These are phyloP conservation scores for Penicillium glabrum DNA, from an alignment of 2,329 filamentous ascomycete genomes.

Conservation along the genomic window DNA sequence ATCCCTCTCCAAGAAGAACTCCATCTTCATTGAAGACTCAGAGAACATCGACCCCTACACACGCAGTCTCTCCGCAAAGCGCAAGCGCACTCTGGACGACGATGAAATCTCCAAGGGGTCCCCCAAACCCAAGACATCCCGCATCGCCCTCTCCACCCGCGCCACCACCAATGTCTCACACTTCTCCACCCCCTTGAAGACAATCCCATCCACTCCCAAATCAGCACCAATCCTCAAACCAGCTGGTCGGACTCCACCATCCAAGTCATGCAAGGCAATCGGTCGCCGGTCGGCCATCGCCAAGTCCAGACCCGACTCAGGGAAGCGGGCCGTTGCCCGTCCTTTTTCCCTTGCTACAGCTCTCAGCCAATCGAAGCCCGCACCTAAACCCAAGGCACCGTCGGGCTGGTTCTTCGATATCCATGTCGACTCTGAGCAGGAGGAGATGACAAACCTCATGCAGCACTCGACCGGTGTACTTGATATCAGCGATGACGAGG, in stretches of 20 bases:
- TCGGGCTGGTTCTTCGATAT: constrained; percentile 84
- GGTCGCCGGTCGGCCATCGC: constrained; percentile 66
- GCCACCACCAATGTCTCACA: constrained; percentile 21
- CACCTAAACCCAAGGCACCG: constrained; percentile 42
- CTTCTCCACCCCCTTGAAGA: constrained; percentile 26
- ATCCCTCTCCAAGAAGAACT: constrained; percentile 14
- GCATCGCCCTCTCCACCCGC: constrained; percentile 32
- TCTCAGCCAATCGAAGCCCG: constrained; percentile 58
- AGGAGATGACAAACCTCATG: constrained; percentile 88
- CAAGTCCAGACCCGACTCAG: constrained; percentile 68
- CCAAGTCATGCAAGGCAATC: constrained; percentile 68
- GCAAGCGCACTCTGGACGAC: constrained; percentile 37
- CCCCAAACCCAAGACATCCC: constrained; percentile 54
- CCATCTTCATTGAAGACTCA: constrained; percentile 41
- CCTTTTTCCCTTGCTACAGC: constrained; percentile 86
- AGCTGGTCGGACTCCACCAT: constrained; percentile 76
- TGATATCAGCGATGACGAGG: constrained; percentile 87
- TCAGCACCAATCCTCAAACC: constrained; percentile 64
- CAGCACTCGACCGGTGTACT: constrained; percentile 85
- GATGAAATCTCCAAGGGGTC: constrained; percentile 33
- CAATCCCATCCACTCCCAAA: constrained; percentile 39
- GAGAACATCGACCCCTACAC: constrained; percentile 61
- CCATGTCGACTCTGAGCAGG: constrained; percentile 85
- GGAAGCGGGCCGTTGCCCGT: constrained; percentile 46
- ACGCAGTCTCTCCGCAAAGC: constrained; percentile 51